phyloP scores from a whole-genome alignment of 2,329 filamentous ascomycete genomes.

The Dactylellina leptospora region DNA sequence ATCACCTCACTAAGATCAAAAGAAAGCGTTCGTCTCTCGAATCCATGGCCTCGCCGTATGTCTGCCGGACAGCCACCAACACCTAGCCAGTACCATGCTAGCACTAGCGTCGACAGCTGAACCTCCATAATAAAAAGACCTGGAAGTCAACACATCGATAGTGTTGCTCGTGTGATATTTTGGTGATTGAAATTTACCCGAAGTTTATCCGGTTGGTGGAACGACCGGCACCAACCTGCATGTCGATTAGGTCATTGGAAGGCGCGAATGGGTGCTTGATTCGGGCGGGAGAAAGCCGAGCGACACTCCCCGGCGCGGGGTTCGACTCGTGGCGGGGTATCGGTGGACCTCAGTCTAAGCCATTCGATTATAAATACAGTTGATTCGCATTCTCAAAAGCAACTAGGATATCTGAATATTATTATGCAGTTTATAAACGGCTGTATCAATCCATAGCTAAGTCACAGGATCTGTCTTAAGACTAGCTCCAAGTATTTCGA shows the following conservation, averaged over 20 bases:
- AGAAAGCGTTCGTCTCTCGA: no score
- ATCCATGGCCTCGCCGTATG: no score
- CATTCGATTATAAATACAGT: slow-evolving; percentile 1
- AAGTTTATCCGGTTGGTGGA: slow-evolving; percentile 38
- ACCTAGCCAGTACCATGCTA: no score
- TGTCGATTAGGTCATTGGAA: not conserved
- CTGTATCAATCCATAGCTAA: no score
- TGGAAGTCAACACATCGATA: not conserved
- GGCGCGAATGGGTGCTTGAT: no score
- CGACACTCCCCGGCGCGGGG: slow-evolving; percentile 24
- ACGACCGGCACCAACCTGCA: not conserved
- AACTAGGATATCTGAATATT: not conserved
- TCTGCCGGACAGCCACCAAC: no score
- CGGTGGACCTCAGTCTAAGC: not conserved
- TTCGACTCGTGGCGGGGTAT: slow-evolving; percentile 5
- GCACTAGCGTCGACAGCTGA: no score
- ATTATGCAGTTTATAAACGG: no score
- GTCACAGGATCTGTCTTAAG: no score
- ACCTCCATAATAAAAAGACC: no score
- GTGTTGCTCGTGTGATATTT: not conserved
- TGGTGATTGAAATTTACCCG: slow-evolving; percentile 18
- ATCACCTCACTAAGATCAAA: no score
- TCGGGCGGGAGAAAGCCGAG: slow-evolving; percentile 10
- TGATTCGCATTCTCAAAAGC: not conserved
- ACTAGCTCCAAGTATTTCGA: no score